A percentile compares a stretch with the other conserved stretches of the same genome.
phyloP scores from a whole-genome alignment of 192 early-diverging fungal species.

The Coemansia sp. region DNA sequence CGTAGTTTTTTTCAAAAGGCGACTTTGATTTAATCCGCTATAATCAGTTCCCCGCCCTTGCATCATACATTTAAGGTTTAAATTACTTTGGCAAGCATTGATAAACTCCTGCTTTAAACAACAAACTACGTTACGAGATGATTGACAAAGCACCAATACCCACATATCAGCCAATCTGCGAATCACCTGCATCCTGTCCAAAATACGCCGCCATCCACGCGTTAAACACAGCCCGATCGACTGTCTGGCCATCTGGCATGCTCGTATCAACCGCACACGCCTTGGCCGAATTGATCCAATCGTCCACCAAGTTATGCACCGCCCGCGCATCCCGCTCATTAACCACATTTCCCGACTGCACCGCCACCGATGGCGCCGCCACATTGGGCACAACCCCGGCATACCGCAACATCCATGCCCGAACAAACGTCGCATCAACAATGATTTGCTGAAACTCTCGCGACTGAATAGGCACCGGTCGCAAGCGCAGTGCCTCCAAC shows the following conservation, averaged over 20 bases:
- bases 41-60: too few relatives aligned
- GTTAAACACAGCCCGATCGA: conserved; percentile 24
- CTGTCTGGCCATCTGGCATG: conserved; percentile 12
- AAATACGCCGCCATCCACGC: conserved; percentile 45
- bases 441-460: conserved; percentile 32
- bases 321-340: conserved; percentile 38
- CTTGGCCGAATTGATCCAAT: conserved; percentile 38
- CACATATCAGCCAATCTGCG: too few relatives aligned
- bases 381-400: conserved; percentile 38
- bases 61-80: too few relatives aligned
- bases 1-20: background rate
- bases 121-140: too few relatives aligned
- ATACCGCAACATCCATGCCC: conserved; percentile 45
- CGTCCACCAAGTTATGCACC: conserved; percentile 41
- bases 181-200: background rate
- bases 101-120: too few relatives aligned
- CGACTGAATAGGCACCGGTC: conserved; percentile 14
- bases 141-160: too few relatives aligned
- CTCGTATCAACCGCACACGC: conserved; percentile 21
- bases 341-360: background rate
- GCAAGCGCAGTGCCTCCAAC: conserved; percentile 28
- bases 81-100: too few relatives aligned
- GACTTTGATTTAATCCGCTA: background rate
- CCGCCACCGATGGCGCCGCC: background rate
- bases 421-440: conserved; percentile 41